phyloP scores from a whole-genome alignment of 1,139 yeast species.

The Pneumocystis wakefieldiae region DNA sequence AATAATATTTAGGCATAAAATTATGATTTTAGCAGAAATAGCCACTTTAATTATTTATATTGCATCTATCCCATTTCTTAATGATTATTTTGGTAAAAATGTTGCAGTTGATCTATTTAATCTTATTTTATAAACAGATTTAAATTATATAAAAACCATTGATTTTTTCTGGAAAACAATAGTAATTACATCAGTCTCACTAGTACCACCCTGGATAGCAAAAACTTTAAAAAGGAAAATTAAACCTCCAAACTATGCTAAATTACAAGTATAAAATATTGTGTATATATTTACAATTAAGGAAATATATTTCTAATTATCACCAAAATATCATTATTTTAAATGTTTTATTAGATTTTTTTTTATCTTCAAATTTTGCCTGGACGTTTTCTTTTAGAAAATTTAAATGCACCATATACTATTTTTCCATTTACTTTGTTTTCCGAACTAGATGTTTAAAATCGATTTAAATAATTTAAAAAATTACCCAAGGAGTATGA shows the following conservation, averaged over 20 bases:
- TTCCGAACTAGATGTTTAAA: neutral
- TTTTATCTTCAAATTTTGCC: neutral
- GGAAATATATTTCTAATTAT: neutral
- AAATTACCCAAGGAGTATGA: neutral
- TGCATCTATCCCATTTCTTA: constrained; percentile 63
- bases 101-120: neutral
- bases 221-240: constrained; percentile 58
- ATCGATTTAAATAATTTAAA: neutral
- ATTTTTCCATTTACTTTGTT: neutral
- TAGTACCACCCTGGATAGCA: constrained; percentile 81
- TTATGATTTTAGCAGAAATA: constrained; percentile 60
- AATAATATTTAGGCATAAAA: constrained; percentile 29
- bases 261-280: constrained; percentile 49
- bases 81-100: constrained; percentile 51
- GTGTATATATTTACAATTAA: constrained; percentile 19
- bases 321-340: neutral
- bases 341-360: neutral
- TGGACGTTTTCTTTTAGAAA: neutral
- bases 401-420: neutral
- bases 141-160: constrained; percentile 43
- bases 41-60: constrained; percentile 54
- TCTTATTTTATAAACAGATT: constrained; percentile 22
- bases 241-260: constrained; percentile 94
- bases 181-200: constrained; percentile 50
- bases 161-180: constrained; percentile 56